Evolutionary conservation across 768 basidiomycete species (phyloP).

Genomic region (Kwoniella bestiolae): DNA sequence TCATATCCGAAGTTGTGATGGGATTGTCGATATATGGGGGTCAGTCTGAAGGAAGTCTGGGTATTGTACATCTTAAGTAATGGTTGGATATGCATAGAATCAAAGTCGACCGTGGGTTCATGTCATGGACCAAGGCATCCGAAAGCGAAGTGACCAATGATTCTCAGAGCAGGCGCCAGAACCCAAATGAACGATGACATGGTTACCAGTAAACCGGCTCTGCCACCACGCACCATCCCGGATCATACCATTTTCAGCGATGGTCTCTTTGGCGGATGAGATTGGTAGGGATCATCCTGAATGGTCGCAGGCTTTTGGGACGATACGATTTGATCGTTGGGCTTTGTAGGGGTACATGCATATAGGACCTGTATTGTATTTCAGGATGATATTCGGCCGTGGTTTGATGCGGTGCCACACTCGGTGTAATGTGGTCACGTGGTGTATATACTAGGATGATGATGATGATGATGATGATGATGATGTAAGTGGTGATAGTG

Average conservation of each 20-base stretch:
- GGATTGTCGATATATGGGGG: no score
- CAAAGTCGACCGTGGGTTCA: no score
- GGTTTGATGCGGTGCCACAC: conserved; percentile 4
- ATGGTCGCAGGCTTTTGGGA: neutral
- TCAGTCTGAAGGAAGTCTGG: no score
- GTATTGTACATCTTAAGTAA: no score
- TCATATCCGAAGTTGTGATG: no score
- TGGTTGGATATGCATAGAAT: no score
- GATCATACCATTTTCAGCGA: neutral
- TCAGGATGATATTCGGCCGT: neutral
- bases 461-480: neutral
- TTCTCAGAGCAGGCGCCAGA: no score
- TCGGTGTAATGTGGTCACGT: neutral
- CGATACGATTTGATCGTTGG: neutral
- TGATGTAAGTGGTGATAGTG: neutral
- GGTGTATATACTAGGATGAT: neutral
- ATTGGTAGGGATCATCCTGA: neutral
- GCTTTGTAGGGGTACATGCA: neutral
- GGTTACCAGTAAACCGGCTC: neutral
- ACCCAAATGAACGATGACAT: no score
- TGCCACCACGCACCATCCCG: neutral
- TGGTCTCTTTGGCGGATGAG: neutral
- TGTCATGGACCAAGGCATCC: no score
- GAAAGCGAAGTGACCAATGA: no score
- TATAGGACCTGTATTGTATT: neutral